phyloP scores from a whole-genome alignment of 495 filamentous ascomycete genomes.

The Lineolata rhizophorae region DNA sequence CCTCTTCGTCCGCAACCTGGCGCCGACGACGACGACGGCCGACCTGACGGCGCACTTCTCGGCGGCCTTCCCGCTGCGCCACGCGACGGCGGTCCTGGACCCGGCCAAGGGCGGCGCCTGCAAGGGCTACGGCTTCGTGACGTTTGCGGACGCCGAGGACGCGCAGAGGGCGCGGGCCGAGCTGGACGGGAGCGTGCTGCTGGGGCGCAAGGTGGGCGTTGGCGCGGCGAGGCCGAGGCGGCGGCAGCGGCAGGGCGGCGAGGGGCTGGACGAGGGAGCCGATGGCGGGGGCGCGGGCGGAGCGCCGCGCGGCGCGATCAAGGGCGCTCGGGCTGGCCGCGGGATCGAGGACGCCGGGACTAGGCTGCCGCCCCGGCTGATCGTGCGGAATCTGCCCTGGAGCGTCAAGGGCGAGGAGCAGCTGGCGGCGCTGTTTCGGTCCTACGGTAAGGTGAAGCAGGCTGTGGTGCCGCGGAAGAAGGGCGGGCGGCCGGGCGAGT shows the following conservation, averaged over 20 bases:
- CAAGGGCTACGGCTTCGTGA: conserved; percentile 89
- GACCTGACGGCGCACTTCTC: conserved; percentile 73
- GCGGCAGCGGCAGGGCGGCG: too few relatives aligned
- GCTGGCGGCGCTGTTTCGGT: conserved; percentile 51
- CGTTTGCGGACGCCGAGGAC: conserved; percentile 84
- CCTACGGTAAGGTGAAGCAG: conserved; percentile 75
- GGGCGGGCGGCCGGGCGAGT: conserved; percentile 29
- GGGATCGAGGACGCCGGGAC: conserved; percentile 32
- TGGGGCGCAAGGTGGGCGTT: conserved; percentile 61
- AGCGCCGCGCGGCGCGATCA: conserved; percentile 15
- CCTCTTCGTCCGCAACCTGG: conserved; percentile 78
- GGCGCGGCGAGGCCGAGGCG: conserved; percentile 75
- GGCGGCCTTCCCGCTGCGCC: conserved; percentile 79
- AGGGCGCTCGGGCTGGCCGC: conserved; percentile 32
- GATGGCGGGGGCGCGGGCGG: conserved; percentile 12
- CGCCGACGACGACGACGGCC: conserved; percentile 58
- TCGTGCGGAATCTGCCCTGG: conserved; percentile 92
- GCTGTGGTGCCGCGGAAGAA: conserved; percentile 58
- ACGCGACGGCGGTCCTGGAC: conserved; percentile 72
- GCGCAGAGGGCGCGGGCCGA: conserved; percentile 56
- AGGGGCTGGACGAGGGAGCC: conserved; percentile 30
- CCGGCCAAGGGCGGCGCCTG: conserved; percentile 66
- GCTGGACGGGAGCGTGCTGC: conserved; percentile 47
- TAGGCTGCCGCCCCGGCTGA: conserved; percentile 56
- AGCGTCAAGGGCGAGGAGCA: conserved; percentile 73